Evolutionary conservation across 129 eudicot genomes (phyloP), one percentile per base, ranked within the genome.

Genomic region (Pittosporum tobira): DNA sequence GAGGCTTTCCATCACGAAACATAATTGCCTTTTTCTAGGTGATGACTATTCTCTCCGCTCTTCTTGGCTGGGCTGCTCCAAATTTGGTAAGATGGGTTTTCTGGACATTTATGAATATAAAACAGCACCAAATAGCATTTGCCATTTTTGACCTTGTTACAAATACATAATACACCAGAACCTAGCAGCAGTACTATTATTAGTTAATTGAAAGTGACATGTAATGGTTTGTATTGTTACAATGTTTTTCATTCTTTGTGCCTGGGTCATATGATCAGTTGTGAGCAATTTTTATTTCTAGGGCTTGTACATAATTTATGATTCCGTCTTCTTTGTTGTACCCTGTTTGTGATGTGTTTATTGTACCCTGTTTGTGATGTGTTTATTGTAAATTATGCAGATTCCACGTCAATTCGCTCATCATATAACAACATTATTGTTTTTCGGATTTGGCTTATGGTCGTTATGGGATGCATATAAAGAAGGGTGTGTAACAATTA

Each of bases 41-140:
- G 50, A 91, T 87, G 98, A 86, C 96, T 21, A 83, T 91, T 51
- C 70, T 91, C 16, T 93, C 99, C 55, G 96, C 78, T 70, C 79
- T 76, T 63, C 91, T 93, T 71, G 99, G 99, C 29, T 93, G 99
- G 99, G 99, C 96, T 76, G 96, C 99, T 77, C 99, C 99, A 28
- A 93, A 83, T 71, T 79, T 93, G 91, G 99, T 93, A 66, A 49
- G 76, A 38, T 25, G 61, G 3, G n/a, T 64, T 20, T 68, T 16
- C 2, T 14, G 59, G 22, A 53, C 16, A 6, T 40, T 40, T 11
- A 40, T 12, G 14, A 40, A 40, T 40, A n/a, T 0, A 34, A 10
- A 40, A 13, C 3, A 40, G 14, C 2, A 40, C 18, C 11, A 40
- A 14, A 10, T 14, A n/a, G 14, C 15, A 2, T 40, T 6, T 40